Conservation (phyloP, 352 stramenopile genomes). For the Aphanomyces cochlioides region DNA sequence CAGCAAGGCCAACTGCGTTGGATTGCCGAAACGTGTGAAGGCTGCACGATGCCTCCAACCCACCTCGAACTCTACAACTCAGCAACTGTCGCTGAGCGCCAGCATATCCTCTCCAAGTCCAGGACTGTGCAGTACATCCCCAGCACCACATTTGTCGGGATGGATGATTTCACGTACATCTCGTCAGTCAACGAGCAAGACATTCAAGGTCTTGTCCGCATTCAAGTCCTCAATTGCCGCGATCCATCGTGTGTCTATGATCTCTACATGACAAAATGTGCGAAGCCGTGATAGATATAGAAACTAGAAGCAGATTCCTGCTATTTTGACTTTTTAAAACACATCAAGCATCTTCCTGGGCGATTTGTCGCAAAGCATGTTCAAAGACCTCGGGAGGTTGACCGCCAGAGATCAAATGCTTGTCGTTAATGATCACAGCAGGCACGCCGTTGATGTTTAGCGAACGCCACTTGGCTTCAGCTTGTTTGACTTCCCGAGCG, state of each 20-base stretch:
- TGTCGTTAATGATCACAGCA: not conserved
- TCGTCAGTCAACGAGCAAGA: constrained; percentile 46
- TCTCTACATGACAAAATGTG: not conserved
- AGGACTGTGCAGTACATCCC: constrained; percentile 56
- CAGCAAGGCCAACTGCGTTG: constrained; percentile 33
- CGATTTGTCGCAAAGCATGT: not conserved
- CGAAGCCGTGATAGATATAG: no score
- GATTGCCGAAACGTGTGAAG: constrained; percentile 46
- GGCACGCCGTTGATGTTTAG: not conserved
- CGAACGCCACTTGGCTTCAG: constrained; percentile 3
- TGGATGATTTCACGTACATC: constrained; percentile 58
- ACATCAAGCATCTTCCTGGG: not conserved
- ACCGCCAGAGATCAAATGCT: not conserved
- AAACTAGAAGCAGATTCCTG: no score
- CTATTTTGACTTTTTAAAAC: no score
- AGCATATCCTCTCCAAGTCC: constrained; percentile 14
- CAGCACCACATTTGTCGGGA: constrained; percentile 40
- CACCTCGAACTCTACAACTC: constrained; percentile 62
- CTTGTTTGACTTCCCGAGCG: constrained; percentile 1
- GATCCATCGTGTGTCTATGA: constrained; percentile 31
- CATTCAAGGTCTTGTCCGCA: constrained; percentile 52
- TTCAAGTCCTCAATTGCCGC: constrained; percentile 56
- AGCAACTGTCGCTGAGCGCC: not conserved
- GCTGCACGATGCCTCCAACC: constrained; percentile 41
- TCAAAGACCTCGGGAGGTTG: constrained; percentile 8